These are phyloP conservation scores for Pueraria montana DNA, from an alignment of 306 rosid genomes.

Conservation along the genomic window DNA sequence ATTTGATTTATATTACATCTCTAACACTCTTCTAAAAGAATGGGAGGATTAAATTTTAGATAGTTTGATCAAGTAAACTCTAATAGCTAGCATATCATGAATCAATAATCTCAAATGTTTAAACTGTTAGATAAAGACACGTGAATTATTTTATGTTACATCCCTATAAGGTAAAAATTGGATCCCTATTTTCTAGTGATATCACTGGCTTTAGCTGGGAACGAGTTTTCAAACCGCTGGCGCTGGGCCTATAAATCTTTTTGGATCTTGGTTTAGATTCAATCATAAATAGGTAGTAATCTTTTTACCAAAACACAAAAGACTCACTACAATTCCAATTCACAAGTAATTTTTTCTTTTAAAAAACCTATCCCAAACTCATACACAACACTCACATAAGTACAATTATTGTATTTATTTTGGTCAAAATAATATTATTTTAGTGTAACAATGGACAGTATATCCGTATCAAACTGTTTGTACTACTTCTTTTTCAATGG, in stretches of 20 bases:
- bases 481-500: not conserved
- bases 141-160: not conserved
- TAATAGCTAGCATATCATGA: not conserved
- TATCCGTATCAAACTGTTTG: conserved; percentile 16
- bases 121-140: not conserved
- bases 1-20: not conserved
- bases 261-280: not conserved
- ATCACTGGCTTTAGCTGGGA: not conserved
- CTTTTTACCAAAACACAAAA: not conserved
- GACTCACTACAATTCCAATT: not conserved
- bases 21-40: not conserved
- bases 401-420: not conserved
- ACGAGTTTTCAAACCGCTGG: not conserved
- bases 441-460: not conserved
- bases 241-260: not conserved
- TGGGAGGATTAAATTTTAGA: not conserved
- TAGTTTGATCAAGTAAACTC: not conserved
- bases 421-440: not conserved
- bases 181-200: not conserved
- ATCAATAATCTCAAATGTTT: not conserved
- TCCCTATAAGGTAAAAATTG: not conserved
- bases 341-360: not conserved
- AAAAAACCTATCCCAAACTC: not conserved
- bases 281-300: not conserved
- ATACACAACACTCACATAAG: not conserved